phyloP scores from a whole-genome alignment of 2,329 filamentous ascomycete genomes.

The Xylogone sp. region DNA sequence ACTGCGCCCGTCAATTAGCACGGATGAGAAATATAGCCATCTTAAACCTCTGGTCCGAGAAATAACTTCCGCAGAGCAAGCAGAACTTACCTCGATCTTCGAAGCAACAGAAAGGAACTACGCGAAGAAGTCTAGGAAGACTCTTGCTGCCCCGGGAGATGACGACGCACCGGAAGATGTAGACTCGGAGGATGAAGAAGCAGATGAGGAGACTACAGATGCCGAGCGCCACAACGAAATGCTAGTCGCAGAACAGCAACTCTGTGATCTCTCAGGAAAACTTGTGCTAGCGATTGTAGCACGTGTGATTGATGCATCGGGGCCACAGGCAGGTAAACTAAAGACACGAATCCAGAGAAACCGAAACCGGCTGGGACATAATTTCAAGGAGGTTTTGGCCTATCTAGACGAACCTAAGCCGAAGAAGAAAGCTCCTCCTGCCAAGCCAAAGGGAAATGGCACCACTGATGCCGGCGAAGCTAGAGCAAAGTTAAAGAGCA shows the following conservation, averaged over 20 bases:
- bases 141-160: slow-evolving; percentile 60
- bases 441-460: slow-evolving; percentile 40
- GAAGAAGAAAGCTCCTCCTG: slow-evolving; percentile 35
- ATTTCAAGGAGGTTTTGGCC: slow-evolving; percentile 79
- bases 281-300: slow-evolving; percentile 77
- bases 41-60: slow-evolving; percentile 64
- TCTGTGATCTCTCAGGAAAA: slow-evolving; percentile 83
- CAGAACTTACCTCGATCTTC: slow-evolving; percentile 72
- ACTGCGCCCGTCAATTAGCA: slow-evolving; percentile 49
- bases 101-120: slow-evolving; percentile 71
- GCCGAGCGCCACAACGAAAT: slow-evolving; percentile 59
- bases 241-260: slow-evolving; percentile 75
- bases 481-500: slow-evolving; percentile 24
- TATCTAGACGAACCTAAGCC: slow-evolving; percentile 71
- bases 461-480: slow-evolving; percentile 37
- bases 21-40: slow-evolving; percentile 46
- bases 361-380: slow-evolving; percentile 73
- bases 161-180: slow-evolving; percentile 71
- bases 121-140: slow-evolving; percentile 64
- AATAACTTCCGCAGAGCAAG: slow-evolving; percentile 58
- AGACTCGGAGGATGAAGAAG: slow-evolving; percentile 57
- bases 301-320: slow-evolving; percentile 65
- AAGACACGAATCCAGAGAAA: slow-evolving; percentile 74
- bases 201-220: slow-evolving; percentile 49
- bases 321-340: slow-evolving; percentile 58